These are phyloP conservation scores for Dactylellina sp. DNA, from an alignment of 2,329 filamentous ascomycete species.

Conservation along the genomic window DNA sequence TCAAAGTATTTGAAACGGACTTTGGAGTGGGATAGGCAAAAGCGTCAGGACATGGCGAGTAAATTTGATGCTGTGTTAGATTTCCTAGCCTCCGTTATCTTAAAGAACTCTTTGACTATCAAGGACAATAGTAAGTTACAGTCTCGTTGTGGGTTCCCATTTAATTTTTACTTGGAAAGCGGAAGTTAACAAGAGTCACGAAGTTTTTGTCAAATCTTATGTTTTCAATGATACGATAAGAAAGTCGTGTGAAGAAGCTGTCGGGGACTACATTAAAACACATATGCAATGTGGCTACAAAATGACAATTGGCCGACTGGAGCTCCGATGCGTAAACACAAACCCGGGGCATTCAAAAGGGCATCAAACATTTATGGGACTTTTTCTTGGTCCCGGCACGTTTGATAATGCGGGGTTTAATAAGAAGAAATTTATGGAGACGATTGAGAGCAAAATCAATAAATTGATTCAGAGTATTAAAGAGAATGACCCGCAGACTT, in stretches of 20 bases:
- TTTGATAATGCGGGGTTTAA: neutral
- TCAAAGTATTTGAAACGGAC: conserved; percentile 1
- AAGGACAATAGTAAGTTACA: conserved; percentile 6
- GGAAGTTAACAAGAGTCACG: neutral
- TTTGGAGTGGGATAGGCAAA: neutral
- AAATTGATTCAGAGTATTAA: neutral
- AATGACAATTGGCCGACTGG: too few species aligned
- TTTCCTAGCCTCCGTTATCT: conserved; percentile 2
- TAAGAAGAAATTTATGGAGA: neutral
- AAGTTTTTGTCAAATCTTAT: neutral
- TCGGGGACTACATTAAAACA: neutral
- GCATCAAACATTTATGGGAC: neutral
- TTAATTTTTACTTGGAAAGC: neutral
- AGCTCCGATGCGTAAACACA: conserved; percentile 9
- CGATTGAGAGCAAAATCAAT: conserved; percentile 7
- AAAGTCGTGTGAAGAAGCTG: neutral
- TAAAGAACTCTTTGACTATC: conserved; percentile 4
- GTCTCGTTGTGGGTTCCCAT: neutral
- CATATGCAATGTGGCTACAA: neutral
- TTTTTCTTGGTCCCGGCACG: too few species aligned
- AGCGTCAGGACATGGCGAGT: neutral
- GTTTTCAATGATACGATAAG: conserved; percentile 1
- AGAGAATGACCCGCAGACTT: neutral
- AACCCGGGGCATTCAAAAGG: conserved; percentile 3
- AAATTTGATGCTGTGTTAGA: neutral